These are phyloP conservation scores for Simmondsia chinensis DNA, from an alignment of 148 eudicot species.

Conservation along the genomic window DNA sequence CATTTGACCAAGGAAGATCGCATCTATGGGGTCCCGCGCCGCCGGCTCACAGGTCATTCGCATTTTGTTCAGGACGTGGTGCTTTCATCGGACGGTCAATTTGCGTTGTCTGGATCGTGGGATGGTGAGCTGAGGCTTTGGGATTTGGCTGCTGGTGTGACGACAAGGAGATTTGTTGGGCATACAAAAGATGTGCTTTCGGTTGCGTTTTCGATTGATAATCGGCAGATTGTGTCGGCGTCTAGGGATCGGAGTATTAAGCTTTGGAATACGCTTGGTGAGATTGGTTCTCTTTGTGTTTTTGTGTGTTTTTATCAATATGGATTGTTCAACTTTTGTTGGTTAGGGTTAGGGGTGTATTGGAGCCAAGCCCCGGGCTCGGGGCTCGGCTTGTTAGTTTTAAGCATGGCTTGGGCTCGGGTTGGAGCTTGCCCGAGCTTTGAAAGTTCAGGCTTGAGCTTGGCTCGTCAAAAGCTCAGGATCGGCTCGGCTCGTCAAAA, in stretches of 20 bases:
- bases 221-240: conserved; percentile 87
- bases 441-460: no score
- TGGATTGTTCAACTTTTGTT: not conserved
- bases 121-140: conserved; percentile 83
- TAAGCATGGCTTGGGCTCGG: not conserved
- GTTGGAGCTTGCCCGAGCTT: no score
- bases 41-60: conserved; percentile 67
- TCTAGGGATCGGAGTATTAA: conserved; percentile 67
- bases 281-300: not conserved
- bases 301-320: not conserved
- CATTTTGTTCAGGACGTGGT: conserved; percentile 86
- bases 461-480: no score
- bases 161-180: conserved; percentile 78
- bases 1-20: conserved; percentile 33
- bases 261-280: conserved; percentile 90
- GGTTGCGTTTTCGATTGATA: conserved; percentile 86
- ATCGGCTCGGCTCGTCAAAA: no score
- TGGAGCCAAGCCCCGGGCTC: not conserved
- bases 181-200: conserved; percentile 80
- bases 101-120: conserved; percentile 85
- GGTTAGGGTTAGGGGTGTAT: no score
- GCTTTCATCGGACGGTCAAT: conserved; percentile 72
- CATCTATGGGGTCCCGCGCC: conserved; percentile 49
- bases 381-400: not conserved
- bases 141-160: conserved; percentile 64